Percentiles rank a stretch among this genome's conserved stretches.
phyloP scores from a whole-genome alignment of 2,329 filamentous ascomycete genomes.

The Colletotrichum musicola region DNA sequence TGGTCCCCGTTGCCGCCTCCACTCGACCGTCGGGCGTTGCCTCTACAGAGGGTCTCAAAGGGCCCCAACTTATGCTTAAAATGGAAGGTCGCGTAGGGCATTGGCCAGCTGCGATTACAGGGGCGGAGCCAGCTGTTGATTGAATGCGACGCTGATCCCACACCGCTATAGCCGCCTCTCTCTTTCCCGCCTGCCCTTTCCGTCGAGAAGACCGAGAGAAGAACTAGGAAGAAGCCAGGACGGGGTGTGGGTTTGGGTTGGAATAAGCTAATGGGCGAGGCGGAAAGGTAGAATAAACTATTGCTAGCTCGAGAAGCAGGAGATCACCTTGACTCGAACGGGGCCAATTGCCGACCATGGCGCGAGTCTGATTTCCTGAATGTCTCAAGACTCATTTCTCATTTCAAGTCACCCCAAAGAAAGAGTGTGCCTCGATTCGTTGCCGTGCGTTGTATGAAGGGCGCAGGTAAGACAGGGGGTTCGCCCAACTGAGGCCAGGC shows the following conservation, averaged over 20 bases:
- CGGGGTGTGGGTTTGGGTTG: neutral
- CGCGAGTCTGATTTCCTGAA: neutral
- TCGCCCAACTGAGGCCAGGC: neutral
- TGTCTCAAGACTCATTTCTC: neutral
- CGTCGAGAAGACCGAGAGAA: slow-evolving; percentile 24
- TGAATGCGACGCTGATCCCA: slow-evolving; percentile 21
- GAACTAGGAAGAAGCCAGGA: neutral
- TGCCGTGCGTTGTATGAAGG: neutral
- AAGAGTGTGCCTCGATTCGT: neutral
- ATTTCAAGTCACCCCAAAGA: neutral
- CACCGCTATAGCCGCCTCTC: slow-evolving; percentile 5
- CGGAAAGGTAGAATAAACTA: slow-evolving; percentile 21
- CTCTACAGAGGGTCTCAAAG: slow-evolving; percentile 18
- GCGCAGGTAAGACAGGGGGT: neutral
- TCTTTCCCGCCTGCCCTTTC: slow-evolving; percentile 32
- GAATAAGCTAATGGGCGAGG: neutral
- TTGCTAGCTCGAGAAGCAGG: slow-evolving; percentile 20
- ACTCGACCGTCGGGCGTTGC: slow-evolving; percentile 4
- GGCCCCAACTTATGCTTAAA: slow-evolving; percentile 33
- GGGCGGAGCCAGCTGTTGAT: slow-evolving; percentile 6
- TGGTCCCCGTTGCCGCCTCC: no score
- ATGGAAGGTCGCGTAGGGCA: slow-evolving; percentile 33
- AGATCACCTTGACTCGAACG: slow-evolving; percentile 17
- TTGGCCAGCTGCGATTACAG: slow-evolving; percentile 10
- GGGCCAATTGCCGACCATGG: slow-evolving; percentile 25